phyloP scores from a whole-genome alignment of 108 stramenopile species.

The Skeletonema tropicum region DNA sequence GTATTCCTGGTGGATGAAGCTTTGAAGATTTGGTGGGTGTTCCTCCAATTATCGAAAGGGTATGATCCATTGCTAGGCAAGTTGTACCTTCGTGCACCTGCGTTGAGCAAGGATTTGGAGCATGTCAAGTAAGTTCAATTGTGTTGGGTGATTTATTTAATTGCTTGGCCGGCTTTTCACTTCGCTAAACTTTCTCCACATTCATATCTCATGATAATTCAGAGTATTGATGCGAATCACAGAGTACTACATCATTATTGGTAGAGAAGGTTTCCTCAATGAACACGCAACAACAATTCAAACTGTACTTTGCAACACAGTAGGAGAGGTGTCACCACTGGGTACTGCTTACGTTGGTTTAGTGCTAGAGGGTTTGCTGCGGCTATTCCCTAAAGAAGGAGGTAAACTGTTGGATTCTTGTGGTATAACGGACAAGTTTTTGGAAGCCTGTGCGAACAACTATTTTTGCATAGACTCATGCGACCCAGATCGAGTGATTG shows the following conservation, averaged over 20 bases:
- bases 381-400: slow-evolving; percentile 34
- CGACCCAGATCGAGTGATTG: slow-evolving; percentile 52
- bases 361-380: slow-evolving; percentile 45
- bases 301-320: slow-evolving; percentile 28
- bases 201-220: background rate
- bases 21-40: slow-evolving; percentile 29
- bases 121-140: slow-evolving; percentile 41
- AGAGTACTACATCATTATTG: slow-evolving; percentile 51
- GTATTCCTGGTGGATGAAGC: slow-evolving; percentile 47
- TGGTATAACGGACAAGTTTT: slow-evolving; percentile 24
- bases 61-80: slow-evolving; percentile 32
- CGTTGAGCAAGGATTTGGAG: slow-evolving; percentile 47
- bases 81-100: slow-evolving; percentile 33
- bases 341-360: slow-evolving; percentile 40
- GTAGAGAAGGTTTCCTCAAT: slow-evolving; percentile 37
- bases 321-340: slow-evolving; percentile 48
- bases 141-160: background rate
- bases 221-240: slow-evolving; percentile 45
- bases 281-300: slow-evolving; percentile 35
- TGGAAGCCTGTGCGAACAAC: slow-evolving; percentile 33
- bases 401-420: slow-evolving; percentile 24
- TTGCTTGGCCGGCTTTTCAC: background rate
- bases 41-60: slow-evolving; percentile 38
- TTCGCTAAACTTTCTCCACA: background rate
- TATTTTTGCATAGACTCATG: slow-evolving; percentile 22